These are phyloP conservation scores for Paspalum vaginatum DNA, from an alignment of 176 grass and related monocot genomes.

Conservation along the genomic window DNA sequence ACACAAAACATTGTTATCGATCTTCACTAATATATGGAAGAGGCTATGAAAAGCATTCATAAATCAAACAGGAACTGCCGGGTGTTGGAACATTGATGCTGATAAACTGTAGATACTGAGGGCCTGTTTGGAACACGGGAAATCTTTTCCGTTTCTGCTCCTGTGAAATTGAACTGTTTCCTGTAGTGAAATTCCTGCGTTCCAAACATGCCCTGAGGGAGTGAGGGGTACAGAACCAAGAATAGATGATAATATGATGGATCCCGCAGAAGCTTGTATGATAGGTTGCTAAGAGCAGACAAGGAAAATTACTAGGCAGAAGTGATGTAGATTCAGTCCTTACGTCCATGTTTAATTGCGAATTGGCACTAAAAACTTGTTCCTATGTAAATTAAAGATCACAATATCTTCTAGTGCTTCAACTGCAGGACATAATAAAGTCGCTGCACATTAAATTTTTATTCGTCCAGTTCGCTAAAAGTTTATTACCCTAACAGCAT, in stretches of 20 bases:
- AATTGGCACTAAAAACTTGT: background rate
- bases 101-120: conserved; percentile 2
- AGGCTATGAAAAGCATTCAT: background rate
- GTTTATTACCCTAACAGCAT: background rate
- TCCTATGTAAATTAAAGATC: conserved; percentile 5
- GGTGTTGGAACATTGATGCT: conserved; percentile 9
- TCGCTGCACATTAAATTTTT: background rate
- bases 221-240: background rate
- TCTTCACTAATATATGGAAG: conserved; percentile 24
- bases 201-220: too few relatives aligned
- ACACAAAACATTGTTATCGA: background rate
- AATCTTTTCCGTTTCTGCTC: too few relatives aligned
- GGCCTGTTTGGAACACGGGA: too few relatives aligned
- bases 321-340: conserved; percentile 14
- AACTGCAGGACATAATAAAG: conserved; percentile 10
- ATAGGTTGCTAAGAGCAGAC: background rate
- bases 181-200: too few relatives aligned
- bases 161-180: too few relatives aligned
- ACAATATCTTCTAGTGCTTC: conserved; percentile 1
- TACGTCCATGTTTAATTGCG: background rate
- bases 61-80: background rate
- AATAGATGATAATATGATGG: conserved; percentile 3
- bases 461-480: conserved; percentile 3
- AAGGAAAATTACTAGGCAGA: conserved; percentile 4
- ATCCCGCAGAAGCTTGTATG: background rate